These are phyloP conservation scores for Epithemia pelagica DNA, from an alignment of 108 stramenopile genomes.

Conservation along the genomic window DNA sequence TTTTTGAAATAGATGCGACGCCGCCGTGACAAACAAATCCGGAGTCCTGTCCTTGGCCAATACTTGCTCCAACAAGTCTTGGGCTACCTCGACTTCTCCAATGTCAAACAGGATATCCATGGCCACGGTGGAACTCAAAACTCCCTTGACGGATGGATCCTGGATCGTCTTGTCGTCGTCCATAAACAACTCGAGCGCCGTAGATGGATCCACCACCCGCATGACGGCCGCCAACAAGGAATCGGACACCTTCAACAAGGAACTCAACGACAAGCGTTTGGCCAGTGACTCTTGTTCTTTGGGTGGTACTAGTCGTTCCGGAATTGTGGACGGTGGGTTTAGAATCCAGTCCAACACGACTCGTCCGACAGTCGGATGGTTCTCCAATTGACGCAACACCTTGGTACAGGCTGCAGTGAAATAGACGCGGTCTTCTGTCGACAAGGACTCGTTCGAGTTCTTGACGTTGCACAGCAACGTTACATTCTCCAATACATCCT, in stretches of 20 bases:
- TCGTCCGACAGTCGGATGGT: neutral
- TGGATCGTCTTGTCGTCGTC: neutral
- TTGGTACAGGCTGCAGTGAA: neutral
- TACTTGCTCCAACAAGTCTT: neutral
- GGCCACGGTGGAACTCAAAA: conserved; percentile 3
- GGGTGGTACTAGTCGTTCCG: neutral
- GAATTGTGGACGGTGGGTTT: neutral
- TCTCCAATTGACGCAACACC: neutral
- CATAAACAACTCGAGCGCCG: neutral
- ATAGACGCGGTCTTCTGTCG: neutral
- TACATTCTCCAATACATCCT: neutral
- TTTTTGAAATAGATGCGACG: neutral
- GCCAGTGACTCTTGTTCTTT: neutral
- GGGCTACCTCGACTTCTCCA: neutral
- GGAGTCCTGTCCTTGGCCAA: neutral
- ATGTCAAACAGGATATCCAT: neutral
- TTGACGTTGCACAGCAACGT: neutral
- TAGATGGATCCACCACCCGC: neutral
- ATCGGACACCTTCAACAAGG: neutral
- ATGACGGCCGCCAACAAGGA: neutral
- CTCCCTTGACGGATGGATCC: neutral
- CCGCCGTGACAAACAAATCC: conserved; percentile 4
- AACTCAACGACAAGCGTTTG: neutral
- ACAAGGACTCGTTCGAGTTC: neutral
- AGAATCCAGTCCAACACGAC: neutral